phyloP scores from a whole-genome alignment of 1,284 basidiomycete genomes.

The Austropuccinia psidii region DNA sequence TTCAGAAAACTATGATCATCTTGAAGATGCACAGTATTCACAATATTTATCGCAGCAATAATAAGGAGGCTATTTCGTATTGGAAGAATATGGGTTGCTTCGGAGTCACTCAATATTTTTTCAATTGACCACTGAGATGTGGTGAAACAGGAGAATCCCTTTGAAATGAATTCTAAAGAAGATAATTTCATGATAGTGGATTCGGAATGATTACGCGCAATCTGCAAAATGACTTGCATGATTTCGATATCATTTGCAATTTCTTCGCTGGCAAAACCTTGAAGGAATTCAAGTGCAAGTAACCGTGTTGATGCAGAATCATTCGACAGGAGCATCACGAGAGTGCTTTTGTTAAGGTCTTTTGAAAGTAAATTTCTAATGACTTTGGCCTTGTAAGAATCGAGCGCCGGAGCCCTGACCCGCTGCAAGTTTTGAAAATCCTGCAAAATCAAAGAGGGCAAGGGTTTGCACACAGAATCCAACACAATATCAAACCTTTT shows the following conservation, averaged over 20 bases:
- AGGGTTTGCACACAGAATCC: not conserved
- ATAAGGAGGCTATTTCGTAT: constrained; percentile 17
- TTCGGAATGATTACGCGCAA: not conserved
- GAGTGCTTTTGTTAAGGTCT: not conserved
- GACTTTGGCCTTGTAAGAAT: not conserved
- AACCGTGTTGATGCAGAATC: not conserved
- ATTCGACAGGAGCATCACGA: not conserved
- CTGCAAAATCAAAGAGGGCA: not conserved
- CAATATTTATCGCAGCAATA: not conserved
- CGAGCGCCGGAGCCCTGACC: not conserved
- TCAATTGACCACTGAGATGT: constrained; percentile 3
- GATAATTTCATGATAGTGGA: not conserved
- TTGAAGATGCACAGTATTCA: not conserved
- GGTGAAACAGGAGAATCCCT: not conserved
- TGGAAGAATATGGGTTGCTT: not conserved
- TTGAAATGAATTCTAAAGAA: constrained; percentile 11
- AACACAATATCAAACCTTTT: constrained; percentile 10
- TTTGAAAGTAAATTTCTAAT: not conserved
- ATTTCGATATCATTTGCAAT: constrained; percentile 14
- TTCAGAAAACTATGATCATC: not conserved
- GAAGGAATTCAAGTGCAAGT: not conserved
- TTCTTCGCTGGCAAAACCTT: not conserved
- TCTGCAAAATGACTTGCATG: not conserved
- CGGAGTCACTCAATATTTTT: constrained; percentile 10
- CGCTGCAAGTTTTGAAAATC: not conserved